A percentile compares a stretch with the other conserved stretches of the same genome.
Evolutionary conservation across 2,329 filamentous ascomycete genomes (phyloP).

Genomic region (Sphaceloma murrayae): DNA sequence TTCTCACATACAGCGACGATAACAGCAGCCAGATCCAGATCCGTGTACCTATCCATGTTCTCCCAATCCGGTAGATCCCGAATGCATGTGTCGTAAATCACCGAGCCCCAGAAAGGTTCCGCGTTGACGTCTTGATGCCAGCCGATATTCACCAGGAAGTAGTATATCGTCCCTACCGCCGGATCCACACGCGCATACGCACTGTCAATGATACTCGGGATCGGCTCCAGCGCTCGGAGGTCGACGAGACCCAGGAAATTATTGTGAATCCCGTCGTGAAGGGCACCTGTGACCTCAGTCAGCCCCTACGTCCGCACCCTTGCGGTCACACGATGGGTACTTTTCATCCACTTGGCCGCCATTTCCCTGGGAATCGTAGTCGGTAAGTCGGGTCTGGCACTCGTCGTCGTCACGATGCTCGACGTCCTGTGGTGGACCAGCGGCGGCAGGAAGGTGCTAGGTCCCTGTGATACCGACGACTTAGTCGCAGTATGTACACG

Average conservation of each 20-base stretch:
- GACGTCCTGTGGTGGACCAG: not conserved
- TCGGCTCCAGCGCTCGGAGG: constrained; percentile 8
- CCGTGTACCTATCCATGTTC: not conserved
- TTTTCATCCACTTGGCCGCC: not conserved
- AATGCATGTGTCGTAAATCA: constrained; percentile 6
- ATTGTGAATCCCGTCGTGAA: constrained; percentile 4
- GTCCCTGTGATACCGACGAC: not conserved
- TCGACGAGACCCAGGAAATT: constrained; percentile 13
- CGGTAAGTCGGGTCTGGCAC: constrained; percentile 2
- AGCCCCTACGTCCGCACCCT: not conserved
- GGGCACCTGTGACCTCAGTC: not conserved
- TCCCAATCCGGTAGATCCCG: constrained; percentile 5
- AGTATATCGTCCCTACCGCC: constrained; percentile 9
- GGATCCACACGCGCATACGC: constrained; percentile 12
- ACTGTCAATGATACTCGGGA: constrained; percentile 14
- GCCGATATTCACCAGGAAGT: constrained; percentile 9
- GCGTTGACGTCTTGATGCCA: constrained; percentile 5
- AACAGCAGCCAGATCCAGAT: constrained; percentile 10
- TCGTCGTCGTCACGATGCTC: not conserved
- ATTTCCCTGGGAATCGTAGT: constrained; percentile 4
- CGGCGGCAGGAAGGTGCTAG: not conserved
- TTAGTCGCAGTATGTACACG: constrained; percentile 4
- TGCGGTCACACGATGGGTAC: not conserved
- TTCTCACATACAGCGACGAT: constrained; percentile 4
- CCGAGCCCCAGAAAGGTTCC: constrained; percentile 6